These are phyloP conservation scores for Solanum dulcamara DNA, from an alignment of 257 asterid species.

Conservation along the genomic window DNA sequence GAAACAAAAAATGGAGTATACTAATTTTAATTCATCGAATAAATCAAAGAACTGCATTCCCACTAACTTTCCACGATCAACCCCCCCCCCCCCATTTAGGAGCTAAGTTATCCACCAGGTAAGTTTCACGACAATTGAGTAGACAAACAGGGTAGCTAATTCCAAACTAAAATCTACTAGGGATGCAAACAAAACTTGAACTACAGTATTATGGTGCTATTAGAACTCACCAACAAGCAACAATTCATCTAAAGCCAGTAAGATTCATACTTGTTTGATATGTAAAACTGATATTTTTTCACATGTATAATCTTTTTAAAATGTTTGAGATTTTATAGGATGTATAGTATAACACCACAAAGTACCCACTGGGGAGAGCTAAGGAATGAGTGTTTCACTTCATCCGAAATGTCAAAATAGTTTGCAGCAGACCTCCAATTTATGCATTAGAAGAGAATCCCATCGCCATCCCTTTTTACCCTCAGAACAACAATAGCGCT, in stretches of 20 bases:
- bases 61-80: neutral
- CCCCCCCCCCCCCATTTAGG: neutral
- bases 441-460: neutral
- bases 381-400: neutral
- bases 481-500: neutral
- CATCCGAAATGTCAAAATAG: neutral
- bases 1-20: neutral
- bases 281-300: neutral
- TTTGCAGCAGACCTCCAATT: neutral
- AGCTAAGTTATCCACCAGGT: neutral
- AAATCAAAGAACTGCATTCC: neutral
- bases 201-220: neutral
- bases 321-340: neutral
- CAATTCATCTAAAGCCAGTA: neutral
- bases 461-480: neutral
- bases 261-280: neutral
- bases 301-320: neutral
- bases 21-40: neutral
- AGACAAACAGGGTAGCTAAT: neutral
- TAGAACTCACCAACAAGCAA: neutral
- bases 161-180: neutral
- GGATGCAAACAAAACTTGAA: neutral
- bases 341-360: neutral
- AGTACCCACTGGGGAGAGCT: neutral
- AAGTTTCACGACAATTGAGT: neutral